These are phyloP conservation scores for Crithidia expoeki DNA, from an alignment of 208 protist species.

Conservation along the genomic window DNA sequence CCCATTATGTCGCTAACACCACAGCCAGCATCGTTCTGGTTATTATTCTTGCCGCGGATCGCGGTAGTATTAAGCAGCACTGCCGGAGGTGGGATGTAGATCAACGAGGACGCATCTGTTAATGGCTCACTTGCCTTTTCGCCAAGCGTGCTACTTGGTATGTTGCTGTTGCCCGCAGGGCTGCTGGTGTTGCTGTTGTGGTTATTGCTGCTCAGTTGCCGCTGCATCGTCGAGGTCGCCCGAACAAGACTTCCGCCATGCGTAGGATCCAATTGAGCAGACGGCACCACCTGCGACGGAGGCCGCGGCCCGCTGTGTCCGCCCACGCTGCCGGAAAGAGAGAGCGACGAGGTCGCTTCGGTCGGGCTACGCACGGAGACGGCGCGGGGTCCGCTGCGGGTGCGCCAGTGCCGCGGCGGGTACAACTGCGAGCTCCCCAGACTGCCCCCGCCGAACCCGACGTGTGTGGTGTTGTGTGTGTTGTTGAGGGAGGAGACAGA, in stretches of 20 bases:
- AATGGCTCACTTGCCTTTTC: background rate
- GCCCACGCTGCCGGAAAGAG: background rate
- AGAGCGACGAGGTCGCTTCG: slow-evolving; percentile 7
- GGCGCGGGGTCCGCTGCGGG: slow-evolving; percentile 6
- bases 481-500: background rate
- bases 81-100: too few relatives aligned
- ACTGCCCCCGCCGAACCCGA: background rate
- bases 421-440: slow-evolving; percentile 1
- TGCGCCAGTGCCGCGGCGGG: slow-evolving; percentile 21
- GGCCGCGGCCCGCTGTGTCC: background rate
- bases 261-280: background rate
- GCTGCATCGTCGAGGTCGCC: too few relatives aligned
- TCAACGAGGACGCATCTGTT: too few relatives aligned
- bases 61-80: too few relatives aligned
- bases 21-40: too few relatives aligned
- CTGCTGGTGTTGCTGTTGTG: background rate
- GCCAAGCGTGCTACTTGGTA: background rate
- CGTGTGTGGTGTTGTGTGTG: background rate
- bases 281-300: background rate
- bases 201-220: too few relatives aligned
- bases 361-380: slow-evolving; percentile 3
- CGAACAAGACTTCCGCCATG: too few relatives aligned
- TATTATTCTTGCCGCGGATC: too few relatives aligned
- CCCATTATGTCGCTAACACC: too few relatives aligned
- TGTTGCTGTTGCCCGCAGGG: too few relatives aligned